Conservation (phyloP, 306 rosid genomes). For the Pterocarpus santalinus region DNA sequence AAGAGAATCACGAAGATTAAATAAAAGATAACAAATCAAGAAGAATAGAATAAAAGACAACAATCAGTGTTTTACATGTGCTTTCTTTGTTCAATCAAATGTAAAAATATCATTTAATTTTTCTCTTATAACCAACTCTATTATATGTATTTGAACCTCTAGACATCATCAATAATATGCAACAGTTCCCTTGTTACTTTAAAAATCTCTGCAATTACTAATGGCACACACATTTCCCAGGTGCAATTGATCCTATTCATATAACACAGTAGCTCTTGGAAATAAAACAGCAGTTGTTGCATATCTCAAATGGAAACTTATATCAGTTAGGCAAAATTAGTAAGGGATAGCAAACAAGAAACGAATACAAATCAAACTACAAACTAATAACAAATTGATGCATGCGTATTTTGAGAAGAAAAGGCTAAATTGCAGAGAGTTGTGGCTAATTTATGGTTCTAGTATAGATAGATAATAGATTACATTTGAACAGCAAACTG, state of each 20-base stretch:
- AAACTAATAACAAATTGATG: slow-evolving; percentile 7
- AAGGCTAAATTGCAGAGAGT: slow-evolving; percentile 33
- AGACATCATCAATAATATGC: background rate
- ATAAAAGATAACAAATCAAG: too few species aligned
- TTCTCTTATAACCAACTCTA: background rate
- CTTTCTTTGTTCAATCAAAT: background rate
- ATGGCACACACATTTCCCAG: background rate
- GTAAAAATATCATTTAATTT: background rate
- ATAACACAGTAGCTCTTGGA: background rate
- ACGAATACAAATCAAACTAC: background rate
- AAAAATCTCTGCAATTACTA: background rate
- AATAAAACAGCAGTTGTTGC: background rate
- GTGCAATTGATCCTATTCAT: background rate
- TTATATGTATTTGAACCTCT: background rate
- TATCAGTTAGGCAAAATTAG: background rate
- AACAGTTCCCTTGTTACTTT: background rate
- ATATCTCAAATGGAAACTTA: background rate
- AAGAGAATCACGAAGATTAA: background rate
- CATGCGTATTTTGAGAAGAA: background rate
- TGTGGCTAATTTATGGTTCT: slow-evolving; percentile 29
- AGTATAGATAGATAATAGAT: slow-evolving; percentile 42
- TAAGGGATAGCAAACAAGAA: background rate
- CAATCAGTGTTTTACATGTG: background rate
- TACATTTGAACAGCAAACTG: slow-evolving; percentile 49
- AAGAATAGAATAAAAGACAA: background rate